Conservation (phyloP, 176 grass and related monocot species). For the Oryza coarctata region DNA sequence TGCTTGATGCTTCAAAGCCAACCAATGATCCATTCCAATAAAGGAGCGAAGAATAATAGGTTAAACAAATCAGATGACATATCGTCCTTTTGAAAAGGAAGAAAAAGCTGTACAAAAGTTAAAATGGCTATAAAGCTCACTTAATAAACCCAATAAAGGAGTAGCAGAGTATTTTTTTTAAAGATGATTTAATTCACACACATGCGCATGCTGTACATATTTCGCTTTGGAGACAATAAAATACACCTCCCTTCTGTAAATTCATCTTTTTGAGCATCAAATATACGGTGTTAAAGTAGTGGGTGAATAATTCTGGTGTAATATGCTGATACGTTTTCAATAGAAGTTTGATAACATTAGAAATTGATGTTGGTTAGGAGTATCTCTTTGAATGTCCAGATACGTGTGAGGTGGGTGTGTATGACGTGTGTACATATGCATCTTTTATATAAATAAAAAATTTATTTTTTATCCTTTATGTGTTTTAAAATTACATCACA, state of each 20-base stretch:
- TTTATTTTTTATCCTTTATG: too few relatives aligned
- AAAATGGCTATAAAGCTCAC: slow-evolving; percentile 11
- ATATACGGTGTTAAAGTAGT: too few relatives aligned
- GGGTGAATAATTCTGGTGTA: too few relatives aligned
- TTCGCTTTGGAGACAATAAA: background rate
- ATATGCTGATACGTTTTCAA: too few relatives aligned
- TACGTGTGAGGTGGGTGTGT: too few relatives aligned
- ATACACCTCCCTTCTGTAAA: background rate
- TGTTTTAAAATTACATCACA: too few relatives aligned
- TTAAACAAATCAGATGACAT: background rate
- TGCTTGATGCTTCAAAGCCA: background rate
- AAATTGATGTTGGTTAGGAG: too few relatives aligned
- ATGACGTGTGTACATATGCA: too few relatives aligned
- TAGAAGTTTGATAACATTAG: too few relatives aligned
- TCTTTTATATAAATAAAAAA: too few relatives aligned
- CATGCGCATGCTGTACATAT: background rate
- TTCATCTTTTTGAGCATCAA: too few relatives aligned
- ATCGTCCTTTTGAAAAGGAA: background rate
- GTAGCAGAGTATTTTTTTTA: background rate
- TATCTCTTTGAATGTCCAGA: too few relatives aligned
- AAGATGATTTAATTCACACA: background rate
- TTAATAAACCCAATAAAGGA: background rate
- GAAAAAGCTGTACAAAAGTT: background rate
- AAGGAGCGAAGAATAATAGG: background rate
- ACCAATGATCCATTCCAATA: slow-evolving; percentile 23